Evolutionary conservation across 768 basidiomycete genomes (phyloP).

Genomic region (Rossbeevera mucosa): DNA sequence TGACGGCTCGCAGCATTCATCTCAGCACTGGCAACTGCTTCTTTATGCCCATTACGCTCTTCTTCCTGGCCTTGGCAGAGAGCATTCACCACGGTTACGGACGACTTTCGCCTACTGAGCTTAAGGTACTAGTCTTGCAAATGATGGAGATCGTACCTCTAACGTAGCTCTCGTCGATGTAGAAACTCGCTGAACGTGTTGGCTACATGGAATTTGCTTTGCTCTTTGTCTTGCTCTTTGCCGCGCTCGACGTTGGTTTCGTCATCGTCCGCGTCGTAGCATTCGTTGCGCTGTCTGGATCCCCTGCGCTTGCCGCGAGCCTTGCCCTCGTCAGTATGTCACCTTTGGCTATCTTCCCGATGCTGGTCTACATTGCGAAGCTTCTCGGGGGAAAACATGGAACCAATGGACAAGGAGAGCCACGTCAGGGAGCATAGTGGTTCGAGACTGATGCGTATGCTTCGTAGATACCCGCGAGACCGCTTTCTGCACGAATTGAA

Average conservation of each 20-base stretch:
- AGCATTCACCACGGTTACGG: constrained; percentile 16
- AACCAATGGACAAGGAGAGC: background rate
- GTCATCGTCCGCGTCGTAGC: constrained; percentile 16
- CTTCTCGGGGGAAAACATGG: background rate
- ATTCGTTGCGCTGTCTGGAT: constrained; percentile 10
- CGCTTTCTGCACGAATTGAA: background rate
- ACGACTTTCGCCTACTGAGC: constrained; percentile 19
- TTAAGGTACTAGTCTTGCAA: constrained; percentile 18
- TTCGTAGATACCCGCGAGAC: background rate
- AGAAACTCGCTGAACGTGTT: constrained; percentile 13
- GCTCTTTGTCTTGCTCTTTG: constrained; percentile 14
- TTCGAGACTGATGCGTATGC: background rate
- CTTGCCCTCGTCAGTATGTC: constrained; percentile 13
- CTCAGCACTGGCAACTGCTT: constrained; percentile 4
- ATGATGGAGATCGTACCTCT: background rate
- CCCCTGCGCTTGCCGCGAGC: constrained; percentile 6
- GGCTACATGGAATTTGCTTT: constrained; percentile 16
- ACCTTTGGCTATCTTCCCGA: constrained; percentile 1
- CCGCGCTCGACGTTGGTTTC: constrained; percentile 18
- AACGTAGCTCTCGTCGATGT: background rate
- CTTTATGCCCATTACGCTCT: constrained; percentile 12
- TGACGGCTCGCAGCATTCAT: constrained; percentile 18
- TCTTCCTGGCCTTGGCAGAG: constrained; percentile 18
- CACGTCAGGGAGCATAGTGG: background rate
- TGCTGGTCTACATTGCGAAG: background rate